Base-by-base conservation (phyloP, 345 rosid species). In the Citropsis articulata region DNA sequence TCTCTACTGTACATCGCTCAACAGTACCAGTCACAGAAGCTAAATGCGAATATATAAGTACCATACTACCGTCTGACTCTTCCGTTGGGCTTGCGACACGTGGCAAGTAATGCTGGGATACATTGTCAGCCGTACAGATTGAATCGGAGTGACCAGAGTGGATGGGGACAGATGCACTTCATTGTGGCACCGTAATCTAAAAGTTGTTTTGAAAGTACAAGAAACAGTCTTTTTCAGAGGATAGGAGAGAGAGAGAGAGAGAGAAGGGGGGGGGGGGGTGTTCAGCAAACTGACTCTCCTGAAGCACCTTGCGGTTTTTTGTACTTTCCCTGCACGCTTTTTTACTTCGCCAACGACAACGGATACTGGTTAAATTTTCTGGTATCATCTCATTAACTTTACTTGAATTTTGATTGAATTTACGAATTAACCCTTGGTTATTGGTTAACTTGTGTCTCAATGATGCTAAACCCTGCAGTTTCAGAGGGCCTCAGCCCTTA, bases 191-290 rank as follows among this genome's bases (percentile, higher is more conserved):
- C 35, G 6, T 31, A 33, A 35, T 75, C 72, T 66, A 50, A 75
- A 71, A 50, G n/a, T 48, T 30, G 50, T 19, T 42, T 75, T n/a
- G 19, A 66, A 75, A 75, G 78, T 75, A 75, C 78, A 66, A 75
- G 63, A 75, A 75, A 75, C 78, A 75, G 61, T 65, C 78, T 65
- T 75, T 65, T 59, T 75, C 60, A 21, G 60, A 63, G 35, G 24
- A 9, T 36, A 21, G 76, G 59, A 10, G 38, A 40, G 35, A 24
- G 76, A 28, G 77, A 42, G 16, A 25, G 21, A 35, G 38, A 1
- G 38, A 4, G 21, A 5, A 7, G 7, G 38, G 38, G 7, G 38
- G 38, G 7, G 38, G 38, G 13, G 13, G 45, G 45, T 25, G 7
- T 21, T 45, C 68, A 19, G 78, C 65, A 65, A 65, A 66, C 78